These are phyloP conservation scores for Aspergillus sp. DNA, from an alignment of 2,329 filamentous ascomycete genomes.

Conservation along the genomic window DNA sequence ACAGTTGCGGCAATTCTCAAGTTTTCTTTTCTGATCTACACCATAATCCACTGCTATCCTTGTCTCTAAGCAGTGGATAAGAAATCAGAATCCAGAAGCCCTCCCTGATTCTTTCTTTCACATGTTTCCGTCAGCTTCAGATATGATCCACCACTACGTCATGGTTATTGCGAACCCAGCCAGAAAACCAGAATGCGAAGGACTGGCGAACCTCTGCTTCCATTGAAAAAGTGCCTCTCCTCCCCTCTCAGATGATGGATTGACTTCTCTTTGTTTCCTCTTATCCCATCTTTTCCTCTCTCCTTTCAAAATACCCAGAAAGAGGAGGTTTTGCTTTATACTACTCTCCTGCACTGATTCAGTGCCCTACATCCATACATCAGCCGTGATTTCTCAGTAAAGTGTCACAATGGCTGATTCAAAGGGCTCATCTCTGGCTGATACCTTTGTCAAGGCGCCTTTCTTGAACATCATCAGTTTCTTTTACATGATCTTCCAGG, in stretches of 20 bases:
- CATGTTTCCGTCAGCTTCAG: too few relatives aligned
- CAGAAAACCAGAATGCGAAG: neutral
- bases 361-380: neutral
- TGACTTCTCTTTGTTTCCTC: neutral
- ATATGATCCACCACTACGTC: too few relatives aligned
- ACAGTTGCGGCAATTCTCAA: too few relatives aligned
- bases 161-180: too few relatives aligned
- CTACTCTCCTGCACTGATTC: neutral
- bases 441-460: slow-evolving; percentile 21
- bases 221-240: neutral
- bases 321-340: neutral
- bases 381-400: neutral
- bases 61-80: too few relatives aligned
- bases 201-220: neutral
- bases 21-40: too few relatives aligned
- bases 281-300: neutral
- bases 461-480: slow-evolving; percentile 26
- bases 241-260: neutral
- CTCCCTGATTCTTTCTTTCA: too few relatives aligned
- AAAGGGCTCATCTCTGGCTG: slow-evolving; percentile 10
- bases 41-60: too few relatives aligned
- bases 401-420: slow-evolving; percentile 8
- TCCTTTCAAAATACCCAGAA: neutral
- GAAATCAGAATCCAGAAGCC: too few relatives aligned
- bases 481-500: slow-evolving; percentile 26